Evolutionary conservation across 768 basidiomycete genomes (phyloP).

Genomic region (Polyporus arcularius): DNA sequence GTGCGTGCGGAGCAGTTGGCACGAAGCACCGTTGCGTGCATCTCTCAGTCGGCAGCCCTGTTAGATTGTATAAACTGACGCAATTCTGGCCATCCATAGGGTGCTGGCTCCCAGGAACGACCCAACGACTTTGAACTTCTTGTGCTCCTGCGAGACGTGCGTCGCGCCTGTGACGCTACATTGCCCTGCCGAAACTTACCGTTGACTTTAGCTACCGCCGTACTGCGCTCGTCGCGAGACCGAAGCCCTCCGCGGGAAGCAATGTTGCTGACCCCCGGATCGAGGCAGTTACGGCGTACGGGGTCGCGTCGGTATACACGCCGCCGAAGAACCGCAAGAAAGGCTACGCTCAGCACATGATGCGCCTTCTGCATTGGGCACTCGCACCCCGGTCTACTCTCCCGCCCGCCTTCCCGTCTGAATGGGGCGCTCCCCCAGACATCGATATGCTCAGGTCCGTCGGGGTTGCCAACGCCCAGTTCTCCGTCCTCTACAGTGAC

Average conservation of each 20-base stretch:
- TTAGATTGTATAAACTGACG: neutral
- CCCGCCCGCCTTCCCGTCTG: slow-evolving; percentile 39
- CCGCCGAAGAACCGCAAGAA: slow-evolving; percentile 48
- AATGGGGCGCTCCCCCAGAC: slow-evolving; percentile 47
- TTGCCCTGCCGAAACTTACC: neutral
- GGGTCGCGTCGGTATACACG: slow-evolving; percentile 59
- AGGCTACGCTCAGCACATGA: slow-evolving; percentile 65
- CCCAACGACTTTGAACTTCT: slow-evolving; percentile 52
- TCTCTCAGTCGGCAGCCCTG: neutral
- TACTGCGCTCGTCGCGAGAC: slow-evolving; percentile 30
- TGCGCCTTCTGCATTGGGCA: slow-evolving; percentile 63
- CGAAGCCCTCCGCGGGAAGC: slow-evolving; percentile 2
- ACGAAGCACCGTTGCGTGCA: too few relatives aligned
- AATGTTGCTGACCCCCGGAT: slow-evolving; percentile 1
- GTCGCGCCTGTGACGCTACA: slow-evolving; percentile 17
- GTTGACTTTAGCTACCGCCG: slow-evolving; percentile 34
- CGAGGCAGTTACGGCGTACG: slow-evolving; percentile 47
- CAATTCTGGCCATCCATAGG: slow-evolving; percentile 36
- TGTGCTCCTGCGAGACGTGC: slow-evolving; percentile 66
- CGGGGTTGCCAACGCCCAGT: slow-evolving; percentile 40
- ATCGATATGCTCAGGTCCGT: slow-evolving; percentile 23
- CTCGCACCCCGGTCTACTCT: slow-evolving; percentile 36
- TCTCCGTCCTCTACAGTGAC: slow-evolving; percentile 57
- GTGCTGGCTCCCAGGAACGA: slow-evolving; percentile 55
- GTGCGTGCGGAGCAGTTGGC: slow-evolving; percentile 29